Conservation (phyloP, 1,284 basidiomycete species). For the Pseudozyma pruni region DNA sequence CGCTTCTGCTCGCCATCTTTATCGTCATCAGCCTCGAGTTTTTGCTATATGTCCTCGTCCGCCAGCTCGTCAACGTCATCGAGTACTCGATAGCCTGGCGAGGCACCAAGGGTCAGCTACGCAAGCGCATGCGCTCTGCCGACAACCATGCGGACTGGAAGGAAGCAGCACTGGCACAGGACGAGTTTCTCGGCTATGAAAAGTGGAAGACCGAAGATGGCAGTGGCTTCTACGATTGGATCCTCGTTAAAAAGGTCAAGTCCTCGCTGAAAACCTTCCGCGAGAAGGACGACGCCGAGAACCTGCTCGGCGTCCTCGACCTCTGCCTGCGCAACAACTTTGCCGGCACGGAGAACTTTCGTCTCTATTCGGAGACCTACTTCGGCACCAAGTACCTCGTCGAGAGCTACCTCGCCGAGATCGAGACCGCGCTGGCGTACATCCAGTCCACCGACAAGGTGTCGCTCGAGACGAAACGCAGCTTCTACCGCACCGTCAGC, state of each 20-base stretch:
- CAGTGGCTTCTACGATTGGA: conserved; percentile 66
- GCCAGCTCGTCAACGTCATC: conserved; percentile 78
- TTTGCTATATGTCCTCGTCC: conserved; percentile 80
- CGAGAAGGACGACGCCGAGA: conserved; percentile 79
- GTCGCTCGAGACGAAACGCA: conserved; percentile 85
- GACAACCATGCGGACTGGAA: conserved; percentile 83
- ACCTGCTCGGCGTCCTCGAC: conserved; percentile 85
- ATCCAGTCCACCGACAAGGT: conserved; percentile 70
- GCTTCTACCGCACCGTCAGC: conserved; percentile 89
- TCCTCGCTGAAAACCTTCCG: conserved; percentile 72
- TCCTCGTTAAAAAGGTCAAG: conserved; percentile 64
- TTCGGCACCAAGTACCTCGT: conserved; percentile 63
- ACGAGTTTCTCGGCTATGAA: conserved; percentile 70
- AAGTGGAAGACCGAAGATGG: conserved; percentile 62
- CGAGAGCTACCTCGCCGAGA: conserved; percentile 59
- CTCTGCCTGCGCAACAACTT: conserved; percentile 93
- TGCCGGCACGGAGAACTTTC: conserved; percentile 89
- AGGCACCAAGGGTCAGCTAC: conserved; percentile 81
- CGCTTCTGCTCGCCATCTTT: conserved; percentile 77
- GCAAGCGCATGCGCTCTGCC: conserved; percentile 80
- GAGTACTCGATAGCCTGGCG: conserved; percentile 74
- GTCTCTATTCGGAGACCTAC: conserved; percentile 86
- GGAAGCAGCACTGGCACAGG: conserved; percentile 79
- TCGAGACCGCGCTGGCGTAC: conserved; percentile 51
- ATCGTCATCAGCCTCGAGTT: conserved; percentile 87